These are phyloP conservation scores for Daldinia caldariorum DNA, from an alignment of 495 filamentous ascomycete species.

Conservation along the genomic window DNA sequence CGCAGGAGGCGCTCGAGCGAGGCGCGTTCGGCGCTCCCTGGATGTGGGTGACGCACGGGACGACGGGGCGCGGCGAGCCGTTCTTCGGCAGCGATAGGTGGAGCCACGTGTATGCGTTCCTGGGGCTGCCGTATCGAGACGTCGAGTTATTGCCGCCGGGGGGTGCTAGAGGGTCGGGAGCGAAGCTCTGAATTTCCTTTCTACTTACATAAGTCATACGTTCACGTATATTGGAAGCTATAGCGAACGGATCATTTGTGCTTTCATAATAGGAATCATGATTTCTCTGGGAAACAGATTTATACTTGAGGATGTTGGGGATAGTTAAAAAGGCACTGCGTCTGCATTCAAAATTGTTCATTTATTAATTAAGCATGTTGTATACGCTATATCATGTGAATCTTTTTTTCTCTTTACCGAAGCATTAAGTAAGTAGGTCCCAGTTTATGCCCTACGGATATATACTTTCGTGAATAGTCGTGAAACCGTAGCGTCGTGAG, in stretches of 20 bases:
- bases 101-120: conserved; percentile 53
- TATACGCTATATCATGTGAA: conserved; percentile 25
- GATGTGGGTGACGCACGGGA: conserved; percentile 72
- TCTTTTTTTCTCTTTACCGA: conserved; percentile 26
- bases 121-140: conserved; percentile 52
- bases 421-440: conserved; percentile 11
- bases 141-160: conserved; percentile 47
- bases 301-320: background rate
- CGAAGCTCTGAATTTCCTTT: conserved; percentile 17
- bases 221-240: too few species aligned
- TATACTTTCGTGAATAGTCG: conserved; percentile 35
- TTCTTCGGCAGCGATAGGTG: conserved; percentile 84
- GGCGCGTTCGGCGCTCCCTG: conserved; percentile 82
- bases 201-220: too few species aligned
- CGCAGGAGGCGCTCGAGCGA: conserved; percentile 65
- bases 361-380: conserved; percentile 20
- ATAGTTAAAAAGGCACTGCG: background rate
- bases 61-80: conserved; percentile 65
- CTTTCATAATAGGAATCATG: background rate
- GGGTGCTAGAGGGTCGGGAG: conserved; percentile 27
- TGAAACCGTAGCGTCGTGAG: conserved; percentile 36
- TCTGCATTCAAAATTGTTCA: background rate
- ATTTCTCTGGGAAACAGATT: background rate
- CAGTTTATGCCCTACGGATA: conserved; percentile 13
- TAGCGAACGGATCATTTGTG: background rate